Base-by-base conservation (phyloP, 225 moss, liverwort and hornwort species). In the Rhytidiadelphus loreus region DNA sequence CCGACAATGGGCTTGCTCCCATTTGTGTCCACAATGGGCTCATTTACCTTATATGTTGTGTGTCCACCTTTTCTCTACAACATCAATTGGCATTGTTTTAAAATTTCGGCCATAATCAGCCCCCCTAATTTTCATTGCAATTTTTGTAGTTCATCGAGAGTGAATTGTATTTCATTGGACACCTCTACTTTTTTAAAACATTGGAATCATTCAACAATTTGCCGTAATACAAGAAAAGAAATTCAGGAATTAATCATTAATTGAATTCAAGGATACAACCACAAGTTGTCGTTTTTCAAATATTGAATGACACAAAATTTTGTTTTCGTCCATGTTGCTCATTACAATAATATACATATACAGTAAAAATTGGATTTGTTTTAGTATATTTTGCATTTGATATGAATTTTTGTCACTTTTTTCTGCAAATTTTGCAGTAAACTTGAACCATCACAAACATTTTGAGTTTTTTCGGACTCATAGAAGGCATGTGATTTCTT, bases 11-110 rank as follows among this genome's bases (percentile, higher is more conserved):
- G 26, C 15, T 70, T 26, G 2, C 8, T 41, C 25, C 15, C 39
- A 43, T 71, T 26, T 43, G 5, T 3, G 9, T 71, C 3, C 0
- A 0, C 5, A 26, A 26, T 26, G 5, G 43, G 0, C 2, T 43
- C 28, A 72, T 72, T 72, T 10, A 44, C 10, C 44, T 72, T 11
- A 8, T 1, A 18, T 73, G 4, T 1, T 19, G 11, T 19, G 11
- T 30, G 14, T 6, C 5, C 7, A 48, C 12, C 4, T 46, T 74
- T 48, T 50, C 12, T 7, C 12, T 20, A 72, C 0, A 0, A 0
- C 0, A 0, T 50, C 20, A 20, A 50, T 50, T 11, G 2, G 8
- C 17, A 48, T 48, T 48, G 7, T 32, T 50, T 74, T 37, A 8
- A 53, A 50, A 35, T 35, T 53, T 37, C 24, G 23, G 3, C 13